Percentiles rank a stretch among this genome's conserved stretches.
Evolutionary conservation across 2,329 filamentous ascomycete genomes (phyloP).

Genomic region (Microcyclosporella mali): DNA sequence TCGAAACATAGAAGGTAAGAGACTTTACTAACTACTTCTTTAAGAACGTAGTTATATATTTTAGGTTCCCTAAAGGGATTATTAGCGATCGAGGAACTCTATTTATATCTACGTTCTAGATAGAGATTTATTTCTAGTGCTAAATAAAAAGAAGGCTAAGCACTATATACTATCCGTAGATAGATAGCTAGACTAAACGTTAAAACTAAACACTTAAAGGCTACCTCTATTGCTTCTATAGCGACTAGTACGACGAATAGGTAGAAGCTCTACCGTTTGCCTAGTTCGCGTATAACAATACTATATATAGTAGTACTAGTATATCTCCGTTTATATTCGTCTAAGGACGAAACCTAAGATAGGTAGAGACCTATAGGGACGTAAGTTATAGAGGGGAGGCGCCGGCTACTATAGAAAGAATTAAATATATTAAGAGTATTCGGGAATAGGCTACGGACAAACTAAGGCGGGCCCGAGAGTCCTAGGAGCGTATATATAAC

Average conservation of each 20-base stretch:
- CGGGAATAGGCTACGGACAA: constrained; percentile 1
- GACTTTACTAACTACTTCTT: constrained; percentile 12
- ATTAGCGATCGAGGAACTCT: constrained; percentile 12
- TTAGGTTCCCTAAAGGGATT: constrained; percentile 13
- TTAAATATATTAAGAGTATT: constrained; percentile 2
- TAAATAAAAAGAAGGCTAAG: constrained; percentile 5
- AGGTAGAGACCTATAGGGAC: neutral
- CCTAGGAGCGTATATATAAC: constrained; percentile 6
- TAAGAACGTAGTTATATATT: constrained; percentile 6
- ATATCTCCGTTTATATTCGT: constrained; percentile 4
- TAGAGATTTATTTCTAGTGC: constrained; percentile 6
- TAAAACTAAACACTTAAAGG: constrained; percentile 12
- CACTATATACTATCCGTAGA: constrained; percentile 6
- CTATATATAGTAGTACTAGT: neutral
- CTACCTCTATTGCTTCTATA: constrained; percentile 6
- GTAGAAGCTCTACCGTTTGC: constrained; percentile 2
- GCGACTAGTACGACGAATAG: constrained; percentile 9
- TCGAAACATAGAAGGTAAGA: constrained; percentile 1
- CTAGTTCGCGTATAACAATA: constrained; percentile 9
- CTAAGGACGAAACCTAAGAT: constrained; percentile 5
- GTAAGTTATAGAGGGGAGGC: constrained; percentile 1
- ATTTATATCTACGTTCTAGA: constrained; percentile 21
- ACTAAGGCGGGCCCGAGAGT: constrained; percentile 3
- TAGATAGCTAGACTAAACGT: too few relatives aligned
- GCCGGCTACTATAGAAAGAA: neutral